phyloP scores from a whole-genome alignment of 345 rosid species.

The Eucalyptus albens region DNA sequence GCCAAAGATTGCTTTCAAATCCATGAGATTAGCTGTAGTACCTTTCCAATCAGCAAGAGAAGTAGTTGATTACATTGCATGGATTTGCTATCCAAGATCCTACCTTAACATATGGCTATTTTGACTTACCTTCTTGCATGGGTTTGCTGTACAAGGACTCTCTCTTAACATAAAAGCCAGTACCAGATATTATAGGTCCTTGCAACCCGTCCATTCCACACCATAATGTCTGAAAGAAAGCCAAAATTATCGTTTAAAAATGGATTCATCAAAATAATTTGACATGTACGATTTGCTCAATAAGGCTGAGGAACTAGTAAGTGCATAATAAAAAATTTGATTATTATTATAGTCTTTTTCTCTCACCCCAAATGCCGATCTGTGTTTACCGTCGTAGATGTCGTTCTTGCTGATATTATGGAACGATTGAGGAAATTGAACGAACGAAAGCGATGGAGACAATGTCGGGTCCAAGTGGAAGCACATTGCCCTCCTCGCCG shows the following conservation, averaged over 20 bases:
- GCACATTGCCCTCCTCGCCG: conserved; percentile 35
- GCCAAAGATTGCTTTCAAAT: conserved; percentile 5
- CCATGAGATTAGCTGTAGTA: neutral
- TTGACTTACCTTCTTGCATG: neutral
- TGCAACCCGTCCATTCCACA: conserved; percentile 16
- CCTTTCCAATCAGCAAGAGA: neutral
- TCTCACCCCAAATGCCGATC: conserved; percentile 11
- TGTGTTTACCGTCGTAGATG: conserved; percentile 23
- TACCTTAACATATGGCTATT: neutral
- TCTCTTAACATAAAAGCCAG: conserved; percentile 30
- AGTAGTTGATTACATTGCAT: neutral
- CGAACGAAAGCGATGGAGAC: conserved; percentile 12
- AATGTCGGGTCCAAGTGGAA: conserved; percentile 16
- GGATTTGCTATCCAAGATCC: neutral
- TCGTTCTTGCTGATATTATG: conserved; percentile 14
- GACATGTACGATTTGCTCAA: neutral
- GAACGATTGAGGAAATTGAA: conserved; percentile 35
- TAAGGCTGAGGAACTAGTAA: neutral
- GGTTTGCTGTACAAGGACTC: neutral
- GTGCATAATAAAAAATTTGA: neutral
- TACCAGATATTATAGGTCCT: conserved; percentile 24
- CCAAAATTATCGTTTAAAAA: neutral
- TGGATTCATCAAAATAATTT: neutral
- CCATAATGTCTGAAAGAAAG: neutral
- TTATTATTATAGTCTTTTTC: neutral